These are phyloP conservation scores for Helotiales sp. DNA, from an alignment of 2,329 filamentous ascomycete species.

Conservation along the genomic window DNA sequence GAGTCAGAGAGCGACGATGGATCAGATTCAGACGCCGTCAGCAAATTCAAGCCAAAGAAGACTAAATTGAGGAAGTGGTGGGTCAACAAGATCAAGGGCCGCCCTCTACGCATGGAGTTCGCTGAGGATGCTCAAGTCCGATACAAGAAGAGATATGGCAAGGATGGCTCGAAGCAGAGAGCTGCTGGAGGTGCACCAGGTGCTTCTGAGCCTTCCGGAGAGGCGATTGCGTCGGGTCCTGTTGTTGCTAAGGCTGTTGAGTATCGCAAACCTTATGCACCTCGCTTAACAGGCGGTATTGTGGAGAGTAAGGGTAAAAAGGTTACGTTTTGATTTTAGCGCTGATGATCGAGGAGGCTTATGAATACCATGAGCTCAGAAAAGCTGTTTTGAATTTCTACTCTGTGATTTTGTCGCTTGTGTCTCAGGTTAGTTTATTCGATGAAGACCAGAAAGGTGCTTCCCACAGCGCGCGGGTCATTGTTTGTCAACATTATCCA, in stretches of 20 bases:
- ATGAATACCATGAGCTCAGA: slow-evolving; percentile 4
- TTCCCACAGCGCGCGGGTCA: too few species aligned
- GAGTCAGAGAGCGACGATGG: slow-evolving; percentile 41
- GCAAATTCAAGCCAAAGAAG: slow-evolving; percentile 63
- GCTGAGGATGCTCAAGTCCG: slow-evolving; percentile 87
- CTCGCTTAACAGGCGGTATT: slow-evolving; percentile 78
- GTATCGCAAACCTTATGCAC: slow-evolving; percentile 52
- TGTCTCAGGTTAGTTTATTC: too few species aligned
- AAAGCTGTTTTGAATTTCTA: too few species aligned
- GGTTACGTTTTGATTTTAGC: slow-evolving; percentile 69
- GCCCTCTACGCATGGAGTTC: slow-evolving; percentile 85
- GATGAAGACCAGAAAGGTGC: too few species aligned
- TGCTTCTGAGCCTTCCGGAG: slow-evolving; percentile 37
- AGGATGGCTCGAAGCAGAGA: slow-evolving; percentile 59
- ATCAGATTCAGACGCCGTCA: slow-evolving; percentile 42
- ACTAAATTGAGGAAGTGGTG: slow-evolving; percentile 74
- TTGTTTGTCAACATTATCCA: too few species aligned
- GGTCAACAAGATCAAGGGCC: slow-evolving; percentile 82
- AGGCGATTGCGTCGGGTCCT: slow-evolving; percentile 31
- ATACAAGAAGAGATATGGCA: slow-evolving; percentile 94
- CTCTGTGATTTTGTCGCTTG: too few species aligned
- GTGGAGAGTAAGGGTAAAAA: slow-evolving; percentile 81
- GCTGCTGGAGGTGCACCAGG: slow-evolving; percentile 17
- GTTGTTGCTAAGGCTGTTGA: slow-evolving; percentile 48
- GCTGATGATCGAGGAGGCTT: not conserved